Conservation (phyloP, 2,329 filamentous ascomycete genomes). For the Stemphylium beticola region DNA sequence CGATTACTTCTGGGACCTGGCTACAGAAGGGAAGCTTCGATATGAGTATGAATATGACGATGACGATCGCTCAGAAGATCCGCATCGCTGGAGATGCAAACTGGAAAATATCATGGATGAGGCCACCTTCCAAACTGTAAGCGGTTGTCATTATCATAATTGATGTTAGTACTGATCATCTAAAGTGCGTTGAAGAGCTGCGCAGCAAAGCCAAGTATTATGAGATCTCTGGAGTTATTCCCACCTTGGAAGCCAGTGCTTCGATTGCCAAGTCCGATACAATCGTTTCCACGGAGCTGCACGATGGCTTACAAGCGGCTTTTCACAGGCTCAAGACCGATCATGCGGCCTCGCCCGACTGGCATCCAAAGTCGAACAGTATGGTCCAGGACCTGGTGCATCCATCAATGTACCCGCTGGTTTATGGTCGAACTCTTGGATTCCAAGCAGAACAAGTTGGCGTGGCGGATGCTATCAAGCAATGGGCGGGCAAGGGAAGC, state of each 20-base stretch:
- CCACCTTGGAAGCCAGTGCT: conserved; percentile 54
- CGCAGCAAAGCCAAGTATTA: conserved; percentile 58
- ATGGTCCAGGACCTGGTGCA: conserved; percentile 69
- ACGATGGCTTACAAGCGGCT: conserved; percentile 52
- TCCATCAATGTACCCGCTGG: conserved; percentile 67
- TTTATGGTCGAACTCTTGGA: conserved; percentile 58
- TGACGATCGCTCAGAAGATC: neutral
- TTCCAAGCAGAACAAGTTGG: conserved; percentile 42
- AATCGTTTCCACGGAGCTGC: conserved; percentile 49
- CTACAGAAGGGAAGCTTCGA: conserved; percentile 9
- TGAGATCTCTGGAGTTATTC: conserved; percentile 50
- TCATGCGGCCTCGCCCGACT: conserved; percentile 51
- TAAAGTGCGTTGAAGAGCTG: conserved; percentile 52
- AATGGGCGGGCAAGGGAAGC: conserved; percentile 41
- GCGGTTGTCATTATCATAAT: neutral
- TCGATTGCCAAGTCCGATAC: conserved; percentile 62
- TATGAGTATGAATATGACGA: neutral
- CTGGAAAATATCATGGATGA: conserved; percentile 22
- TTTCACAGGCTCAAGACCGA: conserved; percentile 59
- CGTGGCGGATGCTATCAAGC: conserved; percentile 34
- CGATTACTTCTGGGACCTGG: conserved; percentile 18
- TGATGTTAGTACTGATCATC: neutral
- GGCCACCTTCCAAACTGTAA: conserved; percentile 21
- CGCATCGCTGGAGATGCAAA: neutral
- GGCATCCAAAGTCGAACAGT: conserved; percentile 64